phyloP scores from a whole-genome alignment of 306 rosid species.

The Lithocarpus polystachyus region DNA sequence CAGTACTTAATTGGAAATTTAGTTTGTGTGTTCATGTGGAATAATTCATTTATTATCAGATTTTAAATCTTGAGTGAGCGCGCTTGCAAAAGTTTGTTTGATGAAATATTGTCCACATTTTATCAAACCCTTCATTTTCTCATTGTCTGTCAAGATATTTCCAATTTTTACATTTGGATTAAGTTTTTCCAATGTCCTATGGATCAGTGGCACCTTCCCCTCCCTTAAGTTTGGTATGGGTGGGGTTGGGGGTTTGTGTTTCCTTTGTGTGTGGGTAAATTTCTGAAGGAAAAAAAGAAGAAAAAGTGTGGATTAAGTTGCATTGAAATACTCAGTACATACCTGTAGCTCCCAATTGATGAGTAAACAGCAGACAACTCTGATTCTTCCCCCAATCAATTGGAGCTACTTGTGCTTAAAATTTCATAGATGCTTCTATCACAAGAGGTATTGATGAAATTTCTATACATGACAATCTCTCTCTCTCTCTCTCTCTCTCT shows the following conservation, averaged over 20 bases:
- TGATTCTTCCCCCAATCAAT: background rate
- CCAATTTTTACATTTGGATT: background rate
- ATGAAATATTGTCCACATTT: background rate
- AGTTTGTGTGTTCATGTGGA: background rate
- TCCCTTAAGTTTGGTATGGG: background rate
- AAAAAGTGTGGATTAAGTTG: background rate
- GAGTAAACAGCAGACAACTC: background rate
- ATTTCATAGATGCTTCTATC: background rate
- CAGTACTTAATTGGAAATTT: background rate
- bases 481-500: background rate
- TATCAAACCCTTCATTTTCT: background rate
- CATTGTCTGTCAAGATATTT: background rate
- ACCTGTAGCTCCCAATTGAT: background rate
- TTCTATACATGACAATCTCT: background rate
- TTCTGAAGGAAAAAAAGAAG: background rate
- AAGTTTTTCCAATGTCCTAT: background rate
- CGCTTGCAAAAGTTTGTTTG: background rate
- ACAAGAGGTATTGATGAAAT: background rate
- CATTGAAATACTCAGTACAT: background rate
- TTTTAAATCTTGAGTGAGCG: background rate
- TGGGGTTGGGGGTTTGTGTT: background rate
- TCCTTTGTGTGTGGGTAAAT: background rate
- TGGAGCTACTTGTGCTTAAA: background rate
- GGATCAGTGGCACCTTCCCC: background rate
- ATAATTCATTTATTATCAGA: background rate